Base-by-base conservation (phyloP, 2,329 filamentous ascomycete species). In the Rasamsonia emersonii region DNA sequence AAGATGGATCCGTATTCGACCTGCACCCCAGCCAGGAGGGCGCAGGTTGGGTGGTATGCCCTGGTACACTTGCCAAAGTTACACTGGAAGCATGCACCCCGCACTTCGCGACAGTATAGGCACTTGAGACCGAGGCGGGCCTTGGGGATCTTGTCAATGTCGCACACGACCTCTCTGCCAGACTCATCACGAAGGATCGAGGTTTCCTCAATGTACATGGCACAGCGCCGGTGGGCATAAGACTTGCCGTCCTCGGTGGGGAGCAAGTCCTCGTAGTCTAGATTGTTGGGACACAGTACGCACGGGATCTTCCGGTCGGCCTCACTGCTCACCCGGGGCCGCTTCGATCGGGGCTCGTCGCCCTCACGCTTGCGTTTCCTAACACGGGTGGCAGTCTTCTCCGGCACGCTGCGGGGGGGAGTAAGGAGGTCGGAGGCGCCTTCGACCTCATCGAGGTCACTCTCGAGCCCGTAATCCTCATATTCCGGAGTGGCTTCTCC, bases 1-100 rank as follows among this genome's bases (percentile, higher is more conserved):
- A 86, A 83, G 18, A 93, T 79, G 20, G 86, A 77, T 18, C 84
- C 84, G 47, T 86, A 77, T 53, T 98, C 89, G 29, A 95, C 79
- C 53, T 93, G 83, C 2, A 95, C 86, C 35, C 91, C 91, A 20
- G 88, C 89, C 14, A 89, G 79, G 5, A 86, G 81, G 3, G 91
- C 91, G 54, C 91, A 98, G 2, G 88, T 96, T 10, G 89, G 84
- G 55, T 98, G 91, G 59, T 95, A 98, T 6, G 89, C 82, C 42
- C 91, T 73, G 3, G 85, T 82, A 50, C 91, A 98, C 56, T 94
- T 96, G 65, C 88, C 89, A 46, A 86, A 81, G 1, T 86, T 93
- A 60, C 91, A 98, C 58, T 96, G 89, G 63, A 98, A 93, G 61
- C 89, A 95, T 10, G 86, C 86, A n/a, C 91, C 91, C 36, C 82